These are phyloP conservation scores for Golubevia pallescens DNA, from an alignment of 1,284 basidiomycete genomes.

Conservation along the genomic window DNA sequence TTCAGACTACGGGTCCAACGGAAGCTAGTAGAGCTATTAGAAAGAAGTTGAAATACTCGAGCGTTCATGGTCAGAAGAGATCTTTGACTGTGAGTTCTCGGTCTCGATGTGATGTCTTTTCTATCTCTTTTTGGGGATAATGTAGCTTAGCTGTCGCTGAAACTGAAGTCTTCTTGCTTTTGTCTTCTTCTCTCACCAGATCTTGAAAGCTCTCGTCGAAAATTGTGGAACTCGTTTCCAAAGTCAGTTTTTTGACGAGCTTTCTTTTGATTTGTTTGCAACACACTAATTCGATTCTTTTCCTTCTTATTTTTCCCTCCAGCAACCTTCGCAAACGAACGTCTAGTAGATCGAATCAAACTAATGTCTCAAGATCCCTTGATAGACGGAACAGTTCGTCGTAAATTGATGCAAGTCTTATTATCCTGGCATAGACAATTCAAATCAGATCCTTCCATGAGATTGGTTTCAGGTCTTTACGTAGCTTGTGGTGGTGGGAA, in stretches of 20 bases:
- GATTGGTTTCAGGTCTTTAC: constrained; percentile 46
- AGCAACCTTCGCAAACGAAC: constrained; percentile 48
- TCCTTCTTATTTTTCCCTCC: neutral
- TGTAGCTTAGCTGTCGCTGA: no score
- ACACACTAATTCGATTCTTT: neutral
- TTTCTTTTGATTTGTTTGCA: neutral
- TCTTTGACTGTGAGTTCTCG: constrained; percentile 40
- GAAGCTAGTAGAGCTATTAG: constrained; percentile 50
- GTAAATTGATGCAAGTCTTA: constrained; percentile 56
- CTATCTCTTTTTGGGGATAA: no score
- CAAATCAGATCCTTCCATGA: constrained; percentile 51
- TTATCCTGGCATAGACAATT: constrained; percentile 55
- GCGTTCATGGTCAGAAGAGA: constrained; percentile 57
- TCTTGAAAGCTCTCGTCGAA: constrained; percentile 55
- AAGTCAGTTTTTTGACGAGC: constrained; percentile 9
- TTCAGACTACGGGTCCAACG: constrained; percentile 38
- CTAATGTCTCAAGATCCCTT: constrained; percentile 54
- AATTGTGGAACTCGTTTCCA: constrained; percentile 53
- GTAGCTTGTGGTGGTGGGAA: constrained; percentile 55
- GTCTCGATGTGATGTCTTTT: no score
- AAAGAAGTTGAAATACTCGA: constrained; percentile 61
- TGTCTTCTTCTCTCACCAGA: constrained; percentile 7
- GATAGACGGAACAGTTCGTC: constrained; percentile 51
- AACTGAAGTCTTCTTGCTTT: neutral
- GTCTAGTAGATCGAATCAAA: constrained; percentile 52